These are phyloP conservation scores for Acanthamoeba quina DNA, from an alignment of 208 protist species.

Conservation along the genomic window DNA sequence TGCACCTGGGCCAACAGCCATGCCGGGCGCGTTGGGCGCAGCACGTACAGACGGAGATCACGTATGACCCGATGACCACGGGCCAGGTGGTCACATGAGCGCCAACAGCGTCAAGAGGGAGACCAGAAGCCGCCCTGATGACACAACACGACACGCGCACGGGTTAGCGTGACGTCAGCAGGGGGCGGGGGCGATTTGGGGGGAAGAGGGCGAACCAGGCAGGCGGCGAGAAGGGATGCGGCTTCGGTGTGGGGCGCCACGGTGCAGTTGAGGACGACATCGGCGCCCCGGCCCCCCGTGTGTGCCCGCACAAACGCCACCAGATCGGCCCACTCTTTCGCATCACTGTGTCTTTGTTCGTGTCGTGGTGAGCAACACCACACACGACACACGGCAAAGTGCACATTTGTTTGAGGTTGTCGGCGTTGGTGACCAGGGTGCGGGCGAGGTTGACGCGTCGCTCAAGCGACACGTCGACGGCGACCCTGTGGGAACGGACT, in stretches of 20 bases:
- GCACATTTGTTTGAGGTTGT: constrained; percentile 53
- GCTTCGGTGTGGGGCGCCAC: not conserved
- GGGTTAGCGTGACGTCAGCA: not conserved
- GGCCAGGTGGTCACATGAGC: too few species aligned
- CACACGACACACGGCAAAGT: too few species aligned
- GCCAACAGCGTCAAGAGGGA: too few species aligned
- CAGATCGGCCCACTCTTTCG: not conserved
- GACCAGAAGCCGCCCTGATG: too few species aligned
- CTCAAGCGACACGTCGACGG: constrained; percentile 30
- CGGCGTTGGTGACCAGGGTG: constrained; percentile 8
- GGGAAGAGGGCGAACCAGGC: not conserved
- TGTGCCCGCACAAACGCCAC: not conserved
- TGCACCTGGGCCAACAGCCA: too few species aligned
- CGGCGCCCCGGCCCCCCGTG: constrained; percentile 5
- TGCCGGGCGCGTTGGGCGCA: too few species aligned
- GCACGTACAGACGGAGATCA: too few species aligned
- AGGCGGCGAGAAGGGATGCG: not conserved
- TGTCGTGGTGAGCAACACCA: not conserved
- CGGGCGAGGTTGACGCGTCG: constrained; percentile 10
- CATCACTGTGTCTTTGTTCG: not conserved
- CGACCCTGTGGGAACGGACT: too few species aligned
- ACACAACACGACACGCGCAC: too few species aligned
- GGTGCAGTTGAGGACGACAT: constrained; percentile 65
- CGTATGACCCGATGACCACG: too few species aligned
- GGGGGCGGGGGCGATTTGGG: not conserved